Conservation (phyloP, 192 early-diverging fungal genomes). For the Backusella australiensis region DNA sequence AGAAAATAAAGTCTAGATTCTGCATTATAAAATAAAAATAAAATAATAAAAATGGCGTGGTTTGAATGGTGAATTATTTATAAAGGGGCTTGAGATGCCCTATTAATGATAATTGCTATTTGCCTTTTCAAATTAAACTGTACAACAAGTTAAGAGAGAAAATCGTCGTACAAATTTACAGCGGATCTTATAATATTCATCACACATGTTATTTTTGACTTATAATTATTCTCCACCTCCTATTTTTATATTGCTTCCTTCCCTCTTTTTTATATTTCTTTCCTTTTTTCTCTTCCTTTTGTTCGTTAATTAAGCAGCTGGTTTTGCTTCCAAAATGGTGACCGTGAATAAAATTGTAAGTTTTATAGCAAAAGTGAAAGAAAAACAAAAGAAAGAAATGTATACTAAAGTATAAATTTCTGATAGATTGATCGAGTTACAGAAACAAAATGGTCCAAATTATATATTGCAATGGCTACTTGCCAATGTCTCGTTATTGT, state of each 20-base stretch:
- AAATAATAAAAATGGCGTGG: neutral
- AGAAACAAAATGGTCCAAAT: slow-evolving; percentile 37
- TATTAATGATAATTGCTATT: slow-evolving; percentile 1
- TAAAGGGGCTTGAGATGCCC: neutral
- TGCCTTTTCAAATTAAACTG: slow-evolving; percentile 5
- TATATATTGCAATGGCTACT: slow-evolving; percentile 30
- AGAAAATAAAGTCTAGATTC: slow-evolving; percentile 5
- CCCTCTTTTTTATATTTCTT: slow-evolving; percentile 13
- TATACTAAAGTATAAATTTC: neutral
- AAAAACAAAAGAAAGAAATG: neutral
- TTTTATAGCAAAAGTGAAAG: neutral
- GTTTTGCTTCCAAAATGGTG: slow-evolving; percentile 14
- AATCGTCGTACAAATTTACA: neutral
- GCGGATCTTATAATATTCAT: neutral
- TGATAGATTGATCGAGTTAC: slow-evolving; percentile 29
- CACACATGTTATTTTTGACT: neutral
- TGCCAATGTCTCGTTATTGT: slow-evolving; percentile 35
- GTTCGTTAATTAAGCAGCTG: slow-evolving; percentile 20
- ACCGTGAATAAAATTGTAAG: slow-evolving; percentile 22
- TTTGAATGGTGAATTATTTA: neutral
- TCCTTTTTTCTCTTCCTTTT: neutral
- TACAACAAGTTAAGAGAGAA: neutral
- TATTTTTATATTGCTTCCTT: slow-evolving; percentile 11
- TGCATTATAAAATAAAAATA: slow-evolving; percentile 1
- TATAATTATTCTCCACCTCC: slow-evolving; percentile 3